phyloP scores from a whole-genome alignment of 805 yeast genomes.

The Cyberlindnera meyerae region DNA sequence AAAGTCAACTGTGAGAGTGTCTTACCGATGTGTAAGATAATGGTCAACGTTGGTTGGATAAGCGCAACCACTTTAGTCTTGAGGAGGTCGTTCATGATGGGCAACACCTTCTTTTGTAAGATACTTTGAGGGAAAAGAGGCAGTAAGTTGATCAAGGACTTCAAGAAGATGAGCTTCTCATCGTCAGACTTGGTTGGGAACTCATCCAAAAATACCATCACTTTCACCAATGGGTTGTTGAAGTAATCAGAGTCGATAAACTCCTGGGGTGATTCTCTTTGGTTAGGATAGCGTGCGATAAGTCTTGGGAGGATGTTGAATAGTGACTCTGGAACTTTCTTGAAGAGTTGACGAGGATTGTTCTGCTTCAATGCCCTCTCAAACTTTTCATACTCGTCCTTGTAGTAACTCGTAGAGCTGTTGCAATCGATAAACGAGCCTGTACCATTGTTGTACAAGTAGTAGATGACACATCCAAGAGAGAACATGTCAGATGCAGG shows the following conservation, averaged over 20 bases:
- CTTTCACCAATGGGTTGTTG: constrained; percentile 76
- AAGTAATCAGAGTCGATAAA: constrained; percentile 71
- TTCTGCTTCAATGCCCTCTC: constrained; percentile 40
- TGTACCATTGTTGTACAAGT: constrained; percentile 53
- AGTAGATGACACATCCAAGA: constrained; percentile 70
- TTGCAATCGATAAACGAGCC: constrained; percentile 46
- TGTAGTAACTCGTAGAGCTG: constrained; percentile 56
- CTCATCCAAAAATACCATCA: constrained; percentile 78
- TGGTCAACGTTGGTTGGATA: constrained; percentile 44
- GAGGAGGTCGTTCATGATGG: constrained; percentile 54
- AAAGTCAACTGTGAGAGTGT: constrained; percentile 73
- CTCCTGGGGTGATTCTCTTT: constrained; percentile 56
- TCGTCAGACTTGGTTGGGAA: constrained; percentile 64
- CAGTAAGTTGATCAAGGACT: constrained; percentile 51
- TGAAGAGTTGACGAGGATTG: constrained; percentile 37
- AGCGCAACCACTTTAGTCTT: constrained; percentile 36
- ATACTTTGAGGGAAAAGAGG: constrained; percentile 48
- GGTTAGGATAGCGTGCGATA: constrained; percentile 51
- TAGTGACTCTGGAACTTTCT: constrained; percentile 56
- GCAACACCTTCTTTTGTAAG: constrained; percentile 58
- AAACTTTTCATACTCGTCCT: constrained; percentile 47
- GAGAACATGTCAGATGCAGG: constrained; percentile 80
- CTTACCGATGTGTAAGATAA: constrained; percentile 59
- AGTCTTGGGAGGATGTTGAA: constrained; percentile 45
- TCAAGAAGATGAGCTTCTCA: constrained; percentile 66